Evolutionary conservation across 371 early-diverging fungal genomes (phyloP).

Genomic region (Fennellomyces sp.): DNA sequence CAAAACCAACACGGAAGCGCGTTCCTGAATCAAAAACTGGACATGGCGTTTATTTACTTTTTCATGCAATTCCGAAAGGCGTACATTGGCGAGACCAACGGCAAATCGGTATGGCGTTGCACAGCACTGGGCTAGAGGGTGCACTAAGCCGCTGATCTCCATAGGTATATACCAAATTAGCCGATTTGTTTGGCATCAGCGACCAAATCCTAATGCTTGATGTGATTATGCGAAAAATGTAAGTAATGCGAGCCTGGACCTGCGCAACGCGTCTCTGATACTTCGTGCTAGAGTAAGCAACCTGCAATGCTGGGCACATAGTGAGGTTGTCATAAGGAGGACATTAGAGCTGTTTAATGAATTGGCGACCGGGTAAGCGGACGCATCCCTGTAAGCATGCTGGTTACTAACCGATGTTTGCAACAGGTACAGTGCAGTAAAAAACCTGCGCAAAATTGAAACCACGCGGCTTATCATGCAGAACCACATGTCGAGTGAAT

Average conservation of each 20-base stretch:
- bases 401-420: background rate
- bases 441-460: conserved; percentile 75
- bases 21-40: conserved; percentile 61
- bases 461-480: conserved; percentile 67
- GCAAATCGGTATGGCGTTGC: conserved; percentile 25
- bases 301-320: conserved; percentile 30
- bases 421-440: conserved; percentile 70
- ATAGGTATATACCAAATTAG: conserved; percentile 61
- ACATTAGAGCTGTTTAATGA: conserved; percentile 73
- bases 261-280: no score
- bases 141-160: background rate
- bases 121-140: background rate
- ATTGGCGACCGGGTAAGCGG: conserved; percentile 81
- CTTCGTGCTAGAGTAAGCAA: conserved; percentile 18
- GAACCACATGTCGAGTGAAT: conserved; percentile 73
- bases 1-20: conserved; percentile 45
- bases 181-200: conserved; percentile 55
- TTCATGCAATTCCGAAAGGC: conserved; percentile 76
- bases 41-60: conserved; percentile 79
- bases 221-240: conserved; percentile 71
- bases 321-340: conserved; percentile 21
- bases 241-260: conserved; percentile 10
- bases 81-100: conserved; percentile 67
- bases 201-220: conserved; percentile 62
- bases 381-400: no score